phyloP scores from a whole-genome alignment of 2,329 filamentous ascomycete genomes.

The Ophiostoma triangulosporum region DNA sequence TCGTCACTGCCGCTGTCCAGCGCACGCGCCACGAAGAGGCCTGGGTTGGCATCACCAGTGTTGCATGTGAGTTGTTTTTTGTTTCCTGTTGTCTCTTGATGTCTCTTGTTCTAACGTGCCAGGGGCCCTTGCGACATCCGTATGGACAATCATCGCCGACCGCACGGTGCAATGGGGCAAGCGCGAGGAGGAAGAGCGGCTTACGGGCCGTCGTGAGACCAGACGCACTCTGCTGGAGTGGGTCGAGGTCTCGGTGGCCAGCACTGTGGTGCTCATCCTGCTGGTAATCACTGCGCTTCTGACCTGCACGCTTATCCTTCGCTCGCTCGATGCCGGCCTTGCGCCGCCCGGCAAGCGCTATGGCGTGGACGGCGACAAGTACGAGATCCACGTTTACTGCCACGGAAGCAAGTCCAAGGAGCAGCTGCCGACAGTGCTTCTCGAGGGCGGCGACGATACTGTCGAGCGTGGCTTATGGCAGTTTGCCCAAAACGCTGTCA shows the following conservation, averaged over 20 bases:
- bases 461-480: conserved; percentile 68
- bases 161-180: conserved; percentile 84
- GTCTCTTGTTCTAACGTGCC: background rate
- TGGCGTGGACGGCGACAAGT: conserved; percentile 72
- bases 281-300: conserved; percentile 58
- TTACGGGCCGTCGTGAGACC: conserved; percentile 80
- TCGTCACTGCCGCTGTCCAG: conserved; percentile 64
- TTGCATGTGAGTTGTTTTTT: conserved; percentile 40
- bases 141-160: conserved; percentile 70
- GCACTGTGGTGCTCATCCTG: conserved; percentile 55
- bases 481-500: conserved; percentile 61
- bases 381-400: conserved; percentile 77
- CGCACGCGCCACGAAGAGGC: conserved; percentile 71
- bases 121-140: conserved; percentile 61
- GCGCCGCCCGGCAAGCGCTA: conserved; percentile 60
- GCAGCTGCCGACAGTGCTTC: conserved; percentile 61
- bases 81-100: background rate
- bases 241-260: conserved; percentile 64
- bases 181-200: conserved; percentile 76
- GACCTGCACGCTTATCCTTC: conserved; percentile 66
- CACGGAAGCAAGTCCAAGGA: conserved; percentile 54
- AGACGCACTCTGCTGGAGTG: conserved; percentile 73
- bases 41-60: conserved; percentile 78
- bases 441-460: conserved; percentile 72
- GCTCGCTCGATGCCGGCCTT: conserved; percentile 65